A percentile compares a stretch with the other conserved stretches of the same genome.
phyloP scores from a whole-genome alignment of 2,329 filamentous ascomycete genomes.

The Xylariaceae sp. region DNA sequence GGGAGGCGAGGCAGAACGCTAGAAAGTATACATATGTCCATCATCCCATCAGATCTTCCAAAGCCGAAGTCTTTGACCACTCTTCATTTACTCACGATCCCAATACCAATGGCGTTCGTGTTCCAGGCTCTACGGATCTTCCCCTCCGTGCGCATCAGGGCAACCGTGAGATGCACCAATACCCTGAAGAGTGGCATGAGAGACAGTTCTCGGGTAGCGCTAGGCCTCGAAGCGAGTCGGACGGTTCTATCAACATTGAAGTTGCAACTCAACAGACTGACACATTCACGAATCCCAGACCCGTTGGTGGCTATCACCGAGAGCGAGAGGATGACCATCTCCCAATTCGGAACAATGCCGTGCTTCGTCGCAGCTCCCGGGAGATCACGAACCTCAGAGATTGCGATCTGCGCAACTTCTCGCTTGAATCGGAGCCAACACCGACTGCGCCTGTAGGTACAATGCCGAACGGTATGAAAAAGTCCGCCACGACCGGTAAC shows the following conservation, averaged over 20 bases:
- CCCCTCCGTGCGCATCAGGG: neutral
- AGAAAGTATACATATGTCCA: constrained; percentile 11
- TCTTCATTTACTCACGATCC: constrained; percentile 6
- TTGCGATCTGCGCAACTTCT: constrained; percentile 1
- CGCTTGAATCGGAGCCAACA: neutral
- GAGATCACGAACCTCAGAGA: neutral
- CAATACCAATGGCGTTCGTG: neutral
- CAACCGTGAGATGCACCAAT: neutral
- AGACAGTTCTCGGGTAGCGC: too few relatives aligned
- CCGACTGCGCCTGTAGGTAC: neutral
- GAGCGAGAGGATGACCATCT: neutral
- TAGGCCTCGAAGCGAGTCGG: neutral
- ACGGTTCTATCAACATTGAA: neutral
- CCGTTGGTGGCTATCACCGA: neutral
- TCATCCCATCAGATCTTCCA: constrained; percentile 10
- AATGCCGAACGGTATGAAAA: constrained; percentile 1
- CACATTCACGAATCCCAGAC: neutral
- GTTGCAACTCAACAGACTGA: neutral
- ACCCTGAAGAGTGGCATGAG: neutral
- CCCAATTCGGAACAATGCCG: neutral
- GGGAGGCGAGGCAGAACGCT: constrained; percentile 4
- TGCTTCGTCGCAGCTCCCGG: neutral
- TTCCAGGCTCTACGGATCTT: neutral
- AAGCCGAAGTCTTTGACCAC: constrained; percentile 8
- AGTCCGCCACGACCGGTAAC: constrained; percentile 13